Conservation (phyloP, 164 flowering plant genomes). For the Vitis rupestris region DNA sequence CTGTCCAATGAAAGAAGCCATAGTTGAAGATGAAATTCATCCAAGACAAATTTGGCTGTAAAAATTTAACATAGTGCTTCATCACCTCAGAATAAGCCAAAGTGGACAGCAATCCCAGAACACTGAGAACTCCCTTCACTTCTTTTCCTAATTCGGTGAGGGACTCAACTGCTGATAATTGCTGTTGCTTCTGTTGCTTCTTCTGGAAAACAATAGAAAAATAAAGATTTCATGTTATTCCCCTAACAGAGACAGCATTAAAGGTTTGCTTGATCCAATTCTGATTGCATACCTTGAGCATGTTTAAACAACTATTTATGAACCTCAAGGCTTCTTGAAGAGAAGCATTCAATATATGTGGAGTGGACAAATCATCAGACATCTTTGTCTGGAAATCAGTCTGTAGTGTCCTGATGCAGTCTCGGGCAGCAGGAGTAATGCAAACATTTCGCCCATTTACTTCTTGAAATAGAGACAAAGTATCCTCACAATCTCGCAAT, state of each 20-base stretch:
- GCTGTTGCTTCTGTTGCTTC: conserved; percentile 57
- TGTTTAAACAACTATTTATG: conserved; percentile 49
- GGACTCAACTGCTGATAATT: conserved; percentile 39
- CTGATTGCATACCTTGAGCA: conserved; percentile 50
- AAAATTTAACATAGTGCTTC: too few species aligned
- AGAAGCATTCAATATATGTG: conserved; percentile 50
- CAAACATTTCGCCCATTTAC: conserved; percentile 29
- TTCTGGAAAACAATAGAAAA: conserved; percentile 36
- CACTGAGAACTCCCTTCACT: conserved; percentile 48
- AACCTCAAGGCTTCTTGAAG: conserved; percentile 62
- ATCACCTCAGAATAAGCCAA: conserved; percentile 59
- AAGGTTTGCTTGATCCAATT: too few species aligned
- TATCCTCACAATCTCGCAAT: conserved; percentile 68
- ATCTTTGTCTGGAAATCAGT: conserved; percentile 58
- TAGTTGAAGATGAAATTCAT: not conserved
- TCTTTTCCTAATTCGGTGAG: conserved; percentile 58
- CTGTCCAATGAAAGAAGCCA: conserved; percentile 31
- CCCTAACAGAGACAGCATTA: not conserved
- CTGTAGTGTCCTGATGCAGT: conserved; percentile 52
- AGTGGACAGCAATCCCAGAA: conserved; percentile 62
- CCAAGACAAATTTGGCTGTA: not conserved
- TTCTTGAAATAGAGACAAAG: conserved; percentile 39
- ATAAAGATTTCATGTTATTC: not conserved
- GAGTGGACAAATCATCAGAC: conserved; percentile 81
- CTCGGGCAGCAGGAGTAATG: conserved; percentile 46